Evolutionary conservation across 2,329 filamentous ascomycete species (phyloP).

Genomic region (Colletotrichum theobromicola): DNA sequence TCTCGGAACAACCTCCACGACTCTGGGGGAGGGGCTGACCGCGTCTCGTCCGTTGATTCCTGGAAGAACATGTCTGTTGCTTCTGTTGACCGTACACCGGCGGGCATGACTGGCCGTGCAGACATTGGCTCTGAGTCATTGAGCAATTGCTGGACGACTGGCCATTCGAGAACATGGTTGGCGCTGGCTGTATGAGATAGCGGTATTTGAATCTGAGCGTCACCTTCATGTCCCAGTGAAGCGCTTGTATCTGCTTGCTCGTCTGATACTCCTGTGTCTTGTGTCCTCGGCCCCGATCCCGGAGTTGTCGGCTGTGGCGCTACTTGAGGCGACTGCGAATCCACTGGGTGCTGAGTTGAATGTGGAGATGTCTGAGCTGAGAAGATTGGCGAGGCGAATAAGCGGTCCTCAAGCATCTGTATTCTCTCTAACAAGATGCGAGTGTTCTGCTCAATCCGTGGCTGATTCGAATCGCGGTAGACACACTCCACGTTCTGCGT

Average conservation of each 20-base stretch:
- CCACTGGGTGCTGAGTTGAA: neutral
- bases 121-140: neutral
- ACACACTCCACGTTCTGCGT: constrained; percentile 32
- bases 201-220: constrained; percentile 20
- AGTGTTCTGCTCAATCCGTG: constrained; percentile 32
- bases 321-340: neutral
- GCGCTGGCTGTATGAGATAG: constrained; percentile 28
- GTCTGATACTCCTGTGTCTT: neutral
- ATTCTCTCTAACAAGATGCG: constrained; percentile 31
- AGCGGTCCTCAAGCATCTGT: constrained; percentile 31
- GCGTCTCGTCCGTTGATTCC: neutral
- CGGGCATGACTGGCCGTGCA: neutral
- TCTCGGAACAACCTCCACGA: constrained; percentile 23
- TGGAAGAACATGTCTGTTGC: constrained; percentile 20
- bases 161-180: constrained; percentile 27
- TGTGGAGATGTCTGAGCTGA: neutral
- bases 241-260: neutral
- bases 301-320: neutral
- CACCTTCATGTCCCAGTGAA: neutral
- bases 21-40: neutral
- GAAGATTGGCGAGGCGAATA: constrained; percentile 22
- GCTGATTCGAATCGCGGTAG: constrained; percentile 32
- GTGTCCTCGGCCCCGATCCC: neutral
- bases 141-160: constrained; percentile 25
- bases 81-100: neutral